phyloP scores from a whole-genome alignment of 2,329 filamentous ascomycete species.

The Verticillium albo-atrum region DNA sequence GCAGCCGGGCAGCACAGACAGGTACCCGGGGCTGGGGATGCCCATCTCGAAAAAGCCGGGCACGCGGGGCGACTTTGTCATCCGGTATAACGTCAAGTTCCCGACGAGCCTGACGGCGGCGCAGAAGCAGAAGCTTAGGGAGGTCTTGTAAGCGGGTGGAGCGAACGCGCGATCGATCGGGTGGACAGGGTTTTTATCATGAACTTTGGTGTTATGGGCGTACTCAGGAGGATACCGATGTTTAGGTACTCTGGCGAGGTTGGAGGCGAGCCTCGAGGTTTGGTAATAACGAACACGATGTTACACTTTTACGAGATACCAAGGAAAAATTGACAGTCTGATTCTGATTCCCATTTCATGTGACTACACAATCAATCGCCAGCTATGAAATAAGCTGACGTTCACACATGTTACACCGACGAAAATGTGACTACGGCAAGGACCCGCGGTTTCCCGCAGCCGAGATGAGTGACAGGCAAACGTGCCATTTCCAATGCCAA shows the following conservation, averaged over 20 bases:
- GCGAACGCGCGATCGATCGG: not conserved
- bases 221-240: not conserved
- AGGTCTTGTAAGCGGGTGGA: constrained; percentile 57
- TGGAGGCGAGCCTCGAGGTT: not conserved
- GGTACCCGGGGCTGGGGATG: constrained; percentile 87
- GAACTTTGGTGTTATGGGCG: not conserved
- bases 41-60: constrained; percentile 85
- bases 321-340: not conserved
- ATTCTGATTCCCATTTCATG: not conserved
- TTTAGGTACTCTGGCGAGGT: not conserved
- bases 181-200: not conserved
- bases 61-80: constrained; percentile 80
- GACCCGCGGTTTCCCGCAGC: not conserved
- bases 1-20: constrained; percentile 74
- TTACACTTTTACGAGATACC: not conserved
- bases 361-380: not conserved
- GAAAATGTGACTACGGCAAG: not conserved
- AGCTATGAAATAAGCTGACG: not conserved
- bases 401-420: not conserved
- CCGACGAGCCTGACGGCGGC: constrained; percentile 68
- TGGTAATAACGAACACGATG: not conserved
- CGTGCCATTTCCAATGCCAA: not conserved
- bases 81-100: constrained; percentile 91
- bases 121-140: constrained; percentile 78
- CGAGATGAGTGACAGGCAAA: not conserved